Percentiles rank a stretch among this genome's conserved stretches.
These are phyloP conservation scores for Volvox africanus DNA, from an alignment of 139 green algal species.

Conservation along the genomic window DNA sequence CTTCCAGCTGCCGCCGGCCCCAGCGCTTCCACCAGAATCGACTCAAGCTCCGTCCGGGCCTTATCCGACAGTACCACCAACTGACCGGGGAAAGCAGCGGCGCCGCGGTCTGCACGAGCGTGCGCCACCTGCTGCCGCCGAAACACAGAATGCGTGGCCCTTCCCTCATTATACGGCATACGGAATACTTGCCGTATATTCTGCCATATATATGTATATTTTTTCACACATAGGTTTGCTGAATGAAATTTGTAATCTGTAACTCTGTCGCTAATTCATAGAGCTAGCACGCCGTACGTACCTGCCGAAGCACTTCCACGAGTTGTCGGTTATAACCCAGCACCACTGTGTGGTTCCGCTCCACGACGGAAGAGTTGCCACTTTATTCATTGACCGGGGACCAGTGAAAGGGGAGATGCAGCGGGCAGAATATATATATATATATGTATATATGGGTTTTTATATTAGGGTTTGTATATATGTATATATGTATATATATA, in stretches of 20 bases:
- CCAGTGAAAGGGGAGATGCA: too few species aligned
- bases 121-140: slow-evolving; percentile 43
- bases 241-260: too few species aligned
- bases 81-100: slow-evolving; percentile 37
- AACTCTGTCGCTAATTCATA: too few species aligned
- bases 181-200: too few species aligned
- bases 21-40: slow-evolving; percentile 12
- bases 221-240: too few species aligned
- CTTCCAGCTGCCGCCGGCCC: slow-evolving; percentile 19
- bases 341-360: slow-evolving; percentile 60
- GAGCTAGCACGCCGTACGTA: neutral
- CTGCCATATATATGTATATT: too few species aligned
- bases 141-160: too few species aligned
- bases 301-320: slow-evolving; percentile 50
- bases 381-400: neutral
- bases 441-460: too few species aligned
- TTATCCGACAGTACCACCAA: slow-evolving; percentile 62
- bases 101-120: slow-evolving; percentile 17
- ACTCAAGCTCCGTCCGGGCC: neutral
- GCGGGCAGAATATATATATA: too few species aligned
- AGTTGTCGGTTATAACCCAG: slow-evolving; percentile 62
- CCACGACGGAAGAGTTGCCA: slow-evolving; percentile 58
- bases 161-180: too few species aligned
- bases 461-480: too few species aligned
- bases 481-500: too few species aligned